Percentiles rank a stretch among this genome's conserved stretches.
These are phyloP conservation scores for Coemansia sp. DNA, from an alignment of 192 early-diverging fungal genomes.

Conservation along the genomic window DNA sequence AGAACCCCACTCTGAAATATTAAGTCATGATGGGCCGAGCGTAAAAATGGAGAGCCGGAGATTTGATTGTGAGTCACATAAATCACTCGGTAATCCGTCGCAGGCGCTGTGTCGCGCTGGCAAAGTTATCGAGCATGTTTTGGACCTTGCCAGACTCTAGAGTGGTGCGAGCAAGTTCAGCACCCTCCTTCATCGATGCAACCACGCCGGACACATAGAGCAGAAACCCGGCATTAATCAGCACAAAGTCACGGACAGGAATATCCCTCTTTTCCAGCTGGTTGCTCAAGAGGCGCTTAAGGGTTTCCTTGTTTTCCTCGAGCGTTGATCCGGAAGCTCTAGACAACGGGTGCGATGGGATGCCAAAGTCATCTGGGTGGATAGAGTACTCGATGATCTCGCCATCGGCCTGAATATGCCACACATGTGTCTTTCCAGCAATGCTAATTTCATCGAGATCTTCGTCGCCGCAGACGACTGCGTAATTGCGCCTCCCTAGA, in stretches of 20 bases:
- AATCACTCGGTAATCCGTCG: not conserved
- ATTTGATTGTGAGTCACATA: too few species aligned
- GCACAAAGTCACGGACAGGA: constrained; percentile 86
- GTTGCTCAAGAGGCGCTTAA: constrained; percentile 68
- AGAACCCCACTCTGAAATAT: too few species aligned
- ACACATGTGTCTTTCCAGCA: constrained; percentile 84
- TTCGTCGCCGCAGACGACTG: constrained; percentile 90
- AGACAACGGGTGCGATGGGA: constrained; percentile 67
- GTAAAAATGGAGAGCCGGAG: too few species aligned
- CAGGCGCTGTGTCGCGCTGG: constrained; percentile 23
- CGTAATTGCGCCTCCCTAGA: constrained; percentile 73
- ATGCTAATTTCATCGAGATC: constrained; percentile 92
- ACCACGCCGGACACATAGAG: constrained; percentile 79
- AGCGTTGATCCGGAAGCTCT: constrained; percentile 66
- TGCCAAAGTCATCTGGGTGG: constrained; percentile 85
- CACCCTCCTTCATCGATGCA: constrained; percentile 68
- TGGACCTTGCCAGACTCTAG: constrained; percentile 71
- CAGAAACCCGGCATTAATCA: constrained; percentile 88
- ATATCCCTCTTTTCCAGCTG: constrained; percentile 55
- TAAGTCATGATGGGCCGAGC: too few species aligned
- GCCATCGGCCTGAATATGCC: constrained; percentile 67
- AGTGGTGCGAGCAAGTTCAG: constrained; percentile 68
- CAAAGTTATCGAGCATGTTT: constrained; percentile 63
- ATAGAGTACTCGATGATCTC: constrained; percentile 64
- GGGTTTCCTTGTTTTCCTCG: constrained; percentile 71